Evolutionary conservation across 73 alveolate species (phyloP).

Genomic region (Paramecium sonneborni): DNA sequence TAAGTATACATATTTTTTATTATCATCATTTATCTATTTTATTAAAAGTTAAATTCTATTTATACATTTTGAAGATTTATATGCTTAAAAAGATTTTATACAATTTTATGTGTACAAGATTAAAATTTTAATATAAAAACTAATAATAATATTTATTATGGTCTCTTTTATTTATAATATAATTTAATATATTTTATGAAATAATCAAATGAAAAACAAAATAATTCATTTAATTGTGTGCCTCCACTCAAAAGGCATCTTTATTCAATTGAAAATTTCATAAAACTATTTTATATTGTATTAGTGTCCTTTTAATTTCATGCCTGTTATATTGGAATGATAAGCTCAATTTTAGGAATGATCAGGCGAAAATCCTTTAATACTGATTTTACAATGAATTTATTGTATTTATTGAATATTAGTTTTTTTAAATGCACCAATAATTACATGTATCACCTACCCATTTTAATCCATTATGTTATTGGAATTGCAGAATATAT

Average conservation of each 20-base stretch:
- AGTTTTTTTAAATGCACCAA: slow-evolving; percentile 9
- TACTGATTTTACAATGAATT: slow-evolving; percentile 21
- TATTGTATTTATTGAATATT: slow-evolving; percentile 2
- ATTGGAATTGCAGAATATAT: slow-evolving; percentile 35
- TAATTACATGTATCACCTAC: slow-evolving; percentile 31
- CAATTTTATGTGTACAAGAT: no score
- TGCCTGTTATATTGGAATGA: slow-evolving; percentile 21
- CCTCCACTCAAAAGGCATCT: not conserved
- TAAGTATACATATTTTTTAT: no score
- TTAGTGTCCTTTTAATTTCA: slow-evolving; percentile 9
- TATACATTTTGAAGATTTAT: no score
- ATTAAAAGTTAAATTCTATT: no score
- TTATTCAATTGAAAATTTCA: not conserved
- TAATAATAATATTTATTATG: no score
- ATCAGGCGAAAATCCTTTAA: not conserved
- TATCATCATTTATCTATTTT: no score
- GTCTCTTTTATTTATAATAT: no score
- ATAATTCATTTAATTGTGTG: not conserved
- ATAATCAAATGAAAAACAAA: not conserved
- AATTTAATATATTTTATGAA: not conserved
- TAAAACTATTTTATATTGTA: not conserved
- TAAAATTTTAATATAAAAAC: no score
- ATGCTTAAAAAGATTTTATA: no score
- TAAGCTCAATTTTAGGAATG: not conserved
- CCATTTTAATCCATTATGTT: not conserved